Base-by-base conservation (phyloP, 2,329 filamentous ascomycete genomes). In the Bipolaris gigantea region DNA sequence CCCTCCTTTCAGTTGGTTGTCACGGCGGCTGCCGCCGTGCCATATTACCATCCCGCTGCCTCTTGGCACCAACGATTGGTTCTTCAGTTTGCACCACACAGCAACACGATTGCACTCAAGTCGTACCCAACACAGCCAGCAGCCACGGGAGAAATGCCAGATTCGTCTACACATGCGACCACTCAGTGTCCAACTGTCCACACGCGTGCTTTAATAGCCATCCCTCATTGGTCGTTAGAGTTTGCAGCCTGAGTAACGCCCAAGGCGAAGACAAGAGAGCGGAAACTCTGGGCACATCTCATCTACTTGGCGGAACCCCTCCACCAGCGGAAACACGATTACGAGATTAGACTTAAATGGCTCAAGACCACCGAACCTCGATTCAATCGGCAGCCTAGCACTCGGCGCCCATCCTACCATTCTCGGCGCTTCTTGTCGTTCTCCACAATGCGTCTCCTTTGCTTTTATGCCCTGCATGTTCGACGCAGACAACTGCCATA, bases 231-330 rank as follows among this genome's bases (percentile, higher is more conserved):
- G 50, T 35, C 13, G 23, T 35, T 25, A 42, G 33, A 5, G 18
- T 21, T 19, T 42, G 30, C 16, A 21, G 16, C 21, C 38, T 35
- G 36, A 13, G 36, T n/a, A 16, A 36, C 9, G 5, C 27, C 50
- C 44, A 53, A 53, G 50, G 30, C 50, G 44, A 44, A 48, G 44
- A 42, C 50, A 53, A 53, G 50, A 48, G 36, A 53, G 50, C 50
- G 50, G 44, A 38, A 48, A 48, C 27, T 48, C 50, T 53, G 32
- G 50, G 50, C 50, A 43, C 25, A 38, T 48, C 44, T 49, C 38
- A 38, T 49, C 32, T 38, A 42, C 50, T 53, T 53, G 50, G 50
- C 50, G 18, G 38, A 25, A 13, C 50, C 38, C 42, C 16, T 36
- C 32, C 32, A 42, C 11, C 13, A 23, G 50, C 44, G 27, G 15